Percentiles rank a stretch among this genome's conserved stretches.
Evolutionary conservation across 2,329 filamentous ascomycete genomes (phyloP).

Genomic region (Colletotrichum abscissum): DNA sequence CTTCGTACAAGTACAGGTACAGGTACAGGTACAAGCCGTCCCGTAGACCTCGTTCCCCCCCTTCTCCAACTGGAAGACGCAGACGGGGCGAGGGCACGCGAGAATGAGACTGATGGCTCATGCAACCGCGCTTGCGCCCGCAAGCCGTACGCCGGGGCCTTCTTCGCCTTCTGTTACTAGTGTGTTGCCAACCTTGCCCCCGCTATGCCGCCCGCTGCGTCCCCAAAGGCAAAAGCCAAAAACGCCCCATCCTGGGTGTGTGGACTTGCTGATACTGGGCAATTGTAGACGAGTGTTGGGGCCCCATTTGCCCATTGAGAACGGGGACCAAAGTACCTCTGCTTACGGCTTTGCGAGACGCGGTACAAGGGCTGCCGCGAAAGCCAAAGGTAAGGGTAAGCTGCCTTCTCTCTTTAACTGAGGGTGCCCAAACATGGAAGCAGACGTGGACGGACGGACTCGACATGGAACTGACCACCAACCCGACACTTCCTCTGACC

Average conservation of each 20-base stretch:
- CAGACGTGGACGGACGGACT: conserved; percentile 5
- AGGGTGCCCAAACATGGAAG: conserved; percentile 22
- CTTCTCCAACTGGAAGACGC: background rate
- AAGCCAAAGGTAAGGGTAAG: conserved; percentile 24
- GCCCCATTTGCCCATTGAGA: background rate
- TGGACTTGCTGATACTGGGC: conserved; percentile 16
- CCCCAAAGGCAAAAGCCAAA: conserved; percentile 32
- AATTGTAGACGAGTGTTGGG: conserved; percentile 14
- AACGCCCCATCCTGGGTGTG: conserved; percentile 20
- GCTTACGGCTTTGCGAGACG: background rate
- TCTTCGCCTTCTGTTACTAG: conserved; percentile 28
- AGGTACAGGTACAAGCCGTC: background rate
- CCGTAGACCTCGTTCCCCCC: background rate
- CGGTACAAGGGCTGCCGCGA: background rate
- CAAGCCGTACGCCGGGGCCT: conserved; percentile 9
- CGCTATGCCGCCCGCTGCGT: conserved; percentile 32
- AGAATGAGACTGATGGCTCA: conserved; percentile 29
- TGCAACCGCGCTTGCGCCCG: conserved; percentile 32
- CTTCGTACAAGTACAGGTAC: background rate
- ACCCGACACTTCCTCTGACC: conserved; percentile 26
- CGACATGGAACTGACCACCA: conserved; percentile 26
- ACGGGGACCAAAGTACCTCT: background rate
- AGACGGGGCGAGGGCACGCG: conserved; percentile 14
- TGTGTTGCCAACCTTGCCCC: conserved; percentile 29
- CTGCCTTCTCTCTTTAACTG: conserved; percentile 27